Conservation (phyloP, 176 grass and related monocot species). For the Phoenix roebelenii region DNA sequence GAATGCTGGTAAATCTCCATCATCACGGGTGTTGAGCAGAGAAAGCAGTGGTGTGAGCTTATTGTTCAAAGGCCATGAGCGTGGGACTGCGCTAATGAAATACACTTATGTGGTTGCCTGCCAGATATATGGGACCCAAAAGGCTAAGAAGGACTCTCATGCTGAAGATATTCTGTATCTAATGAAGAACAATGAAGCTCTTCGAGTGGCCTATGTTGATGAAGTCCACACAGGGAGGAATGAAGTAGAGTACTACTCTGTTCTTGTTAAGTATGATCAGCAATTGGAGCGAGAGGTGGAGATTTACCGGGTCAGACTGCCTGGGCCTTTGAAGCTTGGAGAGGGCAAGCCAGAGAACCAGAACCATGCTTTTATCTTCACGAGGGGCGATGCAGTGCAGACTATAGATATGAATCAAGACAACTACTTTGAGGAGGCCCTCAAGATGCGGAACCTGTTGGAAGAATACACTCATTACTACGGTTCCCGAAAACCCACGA, state of each 20-base stretch:
- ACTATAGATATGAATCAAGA: slow-evolving; percentile 99
- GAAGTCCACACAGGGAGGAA: slow-evolving; percentile 34
- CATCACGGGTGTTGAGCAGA: slow-evolving; percentile 47
- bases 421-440: slow-evolving; percentile 94
- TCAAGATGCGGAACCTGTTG: slow-evolving; percentile 96
- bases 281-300: slow-evolving; percentile 63
- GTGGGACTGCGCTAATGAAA: slow-evolving; percentile 81
- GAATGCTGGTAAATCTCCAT: slow-evolving; percentile 21
- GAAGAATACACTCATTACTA: slow-evolving; percentile 74
- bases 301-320: slow-evolving; percentile 84
- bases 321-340: slow-evolving; percentile 76
- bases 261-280: slow-evolving; percentile 88
- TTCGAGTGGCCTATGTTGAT: slow-evolving; percentile 94
- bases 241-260: slow-evolving; percentile 65
- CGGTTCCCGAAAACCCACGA: slow-evolving; percentile 63
- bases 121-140: slow-evolving; percentile 94
- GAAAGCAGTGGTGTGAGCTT: slow-evolving; percentile 57
- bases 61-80: slow-evolving; percentile 82
- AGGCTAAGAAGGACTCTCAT: slow-evolving; percentile 59
- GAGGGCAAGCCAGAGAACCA: slow-evolving; percentile 99
- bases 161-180: slow-evolving; percentile 78
- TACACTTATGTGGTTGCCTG: slow-evolving; percentile 90
- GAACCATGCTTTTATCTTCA: slow-evolving; percentile 95
- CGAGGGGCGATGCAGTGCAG: slow-evolving; percentile 80
- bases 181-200: slow-evolving; percentile 87